Evolutionary conservation across 2,329 filamentous ascomycete species (phyloP).

Genomic region (Curvularia sp.): DNA sequence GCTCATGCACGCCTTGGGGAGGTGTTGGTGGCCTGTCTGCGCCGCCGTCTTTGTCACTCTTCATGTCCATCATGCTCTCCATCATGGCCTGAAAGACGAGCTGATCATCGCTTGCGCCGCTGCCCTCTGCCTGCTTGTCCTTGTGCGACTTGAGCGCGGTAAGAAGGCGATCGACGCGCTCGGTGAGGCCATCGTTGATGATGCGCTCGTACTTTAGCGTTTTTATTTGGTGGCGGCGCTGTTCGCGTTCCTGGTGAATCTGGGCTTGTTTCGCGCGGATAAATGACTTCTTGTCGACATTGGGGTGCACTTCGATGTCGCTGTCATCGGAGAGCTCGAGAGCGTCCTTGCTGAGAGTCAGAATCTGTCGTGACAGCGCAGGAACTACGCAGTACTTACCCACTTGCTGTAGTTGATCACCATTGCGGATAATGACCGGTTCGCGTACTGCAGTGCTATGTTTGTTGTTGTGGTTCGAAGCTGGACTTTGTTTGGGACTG

Average conservation of each 20-base stretch:
- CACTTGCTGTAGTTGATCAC: slow-evolving; percentile 76
- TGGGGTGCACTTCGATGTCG: slow-evolving; percentile 97
- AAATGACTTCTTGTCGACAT: slow-evolving; percentile 97
- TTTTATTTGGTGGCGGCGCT: slow-evolving; percentile 86
- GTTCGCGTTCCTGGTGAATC: slow-evolving; percentile 88
- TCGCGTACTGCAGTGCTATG: slow-evolving; percentile 14
- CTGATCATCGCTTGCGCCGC: slow-evolving; percentile 66
- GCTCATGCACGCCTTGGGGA: slow-evolving; percentile 78
- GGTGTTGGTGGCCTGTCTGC: slow-evolving; percentile 70
- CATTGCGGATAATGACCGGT: slow-evolving; percentile 48
- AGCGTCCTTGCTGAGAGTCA: slow-evolving; percentile 66
- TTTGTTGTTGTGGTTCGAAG: slow-evolving; percentile 23
- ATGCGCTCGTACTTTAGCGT: slow-evolving; percentile 90
- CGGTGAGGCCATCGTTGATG: slow-evolving; percentile 89
- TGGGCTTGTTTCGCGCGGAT: slow-evolving; percentile 98
- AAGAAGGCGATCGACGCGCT: slow-evolving; percentile 81
- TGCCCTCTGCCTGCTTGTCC: slow-evolving; percentile 48
- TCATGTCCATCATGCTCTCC: slow-evolving; percentile 70
- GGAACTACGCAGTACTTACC: slow-evolving; percentile 53
- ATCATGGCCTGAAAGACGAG: slow-evolving; percentile 89
- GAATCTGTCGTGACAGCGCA: slow-evolving; percentile 2
- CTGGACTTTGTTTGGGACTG: slow-evolving; percentile 20
- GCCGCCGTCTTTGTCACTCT: slow-evolving; percentile 55
- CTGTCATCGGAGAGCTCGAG: slow-evolving; percentile 98
- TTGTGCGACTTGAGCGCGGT: slow-evolving; percentile 76